Percentiles rank a stretch among this genome's conserved stretches.
Evolutionary conservation across 257 asterid species (phyloP).

Genomic region (Thymus quinquecostatus): DNA sequence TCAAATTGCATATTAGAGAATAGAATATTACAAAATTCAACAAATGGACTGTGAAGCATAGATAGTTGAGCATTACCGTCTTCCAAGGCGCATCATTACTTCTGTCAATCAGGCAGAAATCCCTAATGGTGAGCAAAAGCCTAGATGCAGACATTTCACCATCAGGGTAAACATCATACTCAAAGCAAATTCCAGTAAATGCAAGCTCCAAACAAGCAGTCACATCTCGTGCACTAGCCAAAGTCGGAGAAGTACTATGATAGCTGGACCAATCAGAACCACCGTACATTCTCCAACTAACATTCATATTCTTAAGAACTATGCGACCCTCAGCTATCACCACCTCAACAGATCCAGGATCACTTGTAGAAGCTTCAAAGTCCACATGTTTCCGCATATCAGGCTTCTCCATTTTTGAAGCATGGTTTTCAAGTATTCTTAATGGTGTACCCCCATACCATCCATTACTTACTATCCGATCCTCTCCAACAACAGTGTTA

Average conservation of each 20-base stretch:
- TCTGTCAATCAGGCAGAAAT: constrained; percentile 64
- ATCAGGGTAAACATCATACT: constrained; percentile 69
- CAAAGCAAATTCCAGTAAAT: constrained; percentile 65
- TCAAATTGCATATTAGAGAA: constrained; percentile 34
- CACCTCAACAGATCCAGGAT: constrained; percentile 44
- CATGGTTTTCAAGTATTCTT: constrained; percentile 78
- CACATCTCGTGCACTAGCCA: constrained; percentile 58
- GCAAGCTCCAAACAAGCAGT: constrained; percentile 67
- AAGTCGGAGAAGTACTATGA: constrained; percentile 47
- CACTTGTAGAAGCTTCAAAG: constrained; percentile 51
- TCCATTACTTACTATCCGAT: constrained; percentile 54
- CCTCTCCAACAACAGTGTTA: constrained; percentile 45
- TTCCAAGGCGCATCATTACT: constrained; percentile 96
- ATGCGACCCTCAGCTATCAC: constrained; percentile 68
- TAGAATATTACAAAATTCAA: constrained; percentile 9
- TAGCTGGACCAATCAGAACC: constrained; percentile 85
- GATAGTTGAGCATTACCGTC: constrained; percentile 58
- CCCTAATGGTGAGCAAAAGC: constrained; percentile 63
- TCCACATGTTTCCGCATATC: constrained; percentile 37
- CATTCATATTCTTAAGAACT: constrained; percentile 71
- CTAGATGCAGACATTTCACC: constrained; percentile 72
- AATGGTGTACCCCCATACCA: constrained; percentile 72
- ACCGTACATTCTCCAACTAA: constrained; percentile 82
- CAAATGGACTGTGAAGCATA: constrained; percentile 22
- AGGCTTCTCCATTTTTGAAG: constrained; percentile 56